phyloP scores from a whole-genome alignment of 129 eudicot species.

The Flaveria trinervia region DNA sequence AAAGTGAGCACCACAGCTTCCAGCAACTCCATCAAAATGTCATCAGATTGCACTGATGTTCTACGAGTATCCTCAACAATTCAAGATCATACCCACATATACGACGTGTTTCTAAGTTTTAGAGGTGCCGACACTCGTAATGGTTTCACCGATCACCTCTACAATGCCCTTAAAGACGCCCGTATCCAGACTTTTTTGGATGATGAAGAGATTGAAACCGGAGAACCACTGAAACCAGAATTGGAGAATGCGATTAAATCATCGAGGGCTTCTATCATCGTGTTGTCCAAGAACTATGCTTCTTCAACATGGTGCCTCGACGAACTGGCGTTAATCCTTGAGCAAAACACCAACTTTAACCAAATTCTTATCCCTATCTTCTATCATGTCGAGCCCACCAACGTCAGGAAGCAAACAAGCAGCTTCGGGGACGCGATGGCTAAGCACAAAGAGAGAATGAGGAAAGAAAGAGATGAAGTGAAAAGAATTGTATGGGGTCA shows the following conservation, averaged over 20 bases:
- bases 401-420: conserved; percentile 16
- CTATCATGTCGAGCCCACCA: conserved; percentile 17
- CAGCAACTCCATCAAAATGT: not conserved
- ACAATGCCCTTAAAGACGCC: too few species aligned
- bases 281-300: too few species aligned
- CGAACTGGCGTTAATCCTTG: conserved; percentile 4
- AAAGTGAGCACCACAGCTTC: too few species aligned
- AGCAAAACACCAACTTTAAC: not conserved
- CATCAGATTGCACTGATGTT: conserved; percentile 1
- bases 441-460: not conserved
- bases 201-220: conserved; percentile 13
- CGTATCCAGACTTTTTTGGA: not conserved
- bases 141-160: too few species aligned
- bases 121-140: too few species aligned
- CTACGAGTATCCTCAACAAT: not conserved
- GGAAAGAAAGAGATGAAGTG: not conserved
- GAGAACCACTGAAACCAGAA: conserved; percentile 4
- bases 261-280: too few species aligned
- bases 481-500: conserved; percentile 5
- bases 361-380: not conserved
- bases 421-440: conserved; percentile 5
- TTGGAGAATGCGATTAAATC: too few species aligned
- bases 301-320: conserved; percentile 2
- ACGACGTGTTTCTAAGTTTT: too few species aligned
- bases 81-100: not conserved